Conservation (phyloP, 179 eudicot species). For the Beta macrorhiza region DNA sequence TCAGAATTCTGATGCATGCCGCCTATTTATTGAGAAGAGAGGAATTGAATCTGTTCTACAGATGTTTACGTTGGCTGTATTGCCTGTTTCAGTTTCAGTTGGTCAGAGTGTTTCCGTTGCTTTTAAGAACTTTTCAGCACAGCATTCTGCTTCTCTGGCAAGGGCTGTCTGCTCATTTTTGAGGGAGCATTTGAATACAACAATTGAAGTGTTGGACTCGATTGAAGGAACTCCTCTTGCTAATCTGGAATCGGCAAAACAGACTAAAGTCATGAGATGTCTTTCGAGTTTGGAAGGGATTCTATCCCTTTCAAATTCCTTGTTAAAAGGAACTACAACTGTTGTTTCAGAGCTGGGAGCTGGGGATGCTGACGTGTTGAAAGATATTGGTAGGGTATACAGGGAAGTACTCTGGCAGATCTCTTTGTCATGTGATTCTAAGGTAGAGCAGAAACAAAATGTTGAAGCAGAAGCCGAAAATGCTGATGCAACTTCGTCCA, state of each 20-base stretch:
- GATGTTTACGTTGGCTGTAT: slow-evolving; percentile 64
- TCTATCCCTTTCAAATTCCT: slow-evolving; percentile 67
- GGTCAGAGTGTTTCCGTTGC: slow-evolving; percentile 86
- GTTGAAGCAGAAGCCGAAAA: slow-evolving; percentile 58
- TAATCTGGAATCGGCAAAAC: slow-evolving; percentile 62
- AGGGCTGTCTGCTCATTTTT: slow-evolving; percentile 80
- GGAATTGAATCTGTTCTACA: slow-evolving; percentile 83
- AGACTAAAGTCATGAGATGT: slow-evolving; percentile 60
- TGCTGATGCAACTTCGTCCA: slow-evolving; percentile 53
- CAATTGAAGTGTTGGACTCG: slow-evolving; percentile 59
- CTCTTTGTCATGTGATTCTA: slow-evolving; percentile 68
- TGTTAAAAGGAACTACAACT: slow-evolving; percentile 80
- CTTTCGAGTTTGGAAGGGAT: slow-evolving; percentile 82
- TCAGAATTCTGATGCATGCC: slow-evolving; percentile 91
- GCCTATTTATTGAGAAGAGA: slow-evolving; percentile 86
- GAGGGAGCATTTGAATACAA: slow-evolving; percentile 66
- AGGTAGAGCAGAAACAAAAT: slow-evolving; percentile 70
- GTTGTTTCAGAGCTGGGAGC: slow-evolving; percentile 84
- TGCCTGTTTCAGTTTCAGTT: slow-evolving; percentile 81
- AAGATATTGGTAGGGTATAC: slow-evolving; percentile 80
- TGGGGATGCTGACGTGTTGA: slow-evolving; percentile 92
- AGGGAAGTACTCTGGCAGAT: slow-evolving; percentile 91
- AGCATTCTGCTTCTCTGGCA: slow-evolving; percentile 87
- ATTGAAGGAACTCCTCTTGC: slow-evolving; percentile 57
- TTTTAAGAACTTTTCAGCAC: slow-evolving; percentile 91